Conservation (phyloP, 2,329 filamentous ascomycete genomes). For the Xylariales sp. region DNA sequence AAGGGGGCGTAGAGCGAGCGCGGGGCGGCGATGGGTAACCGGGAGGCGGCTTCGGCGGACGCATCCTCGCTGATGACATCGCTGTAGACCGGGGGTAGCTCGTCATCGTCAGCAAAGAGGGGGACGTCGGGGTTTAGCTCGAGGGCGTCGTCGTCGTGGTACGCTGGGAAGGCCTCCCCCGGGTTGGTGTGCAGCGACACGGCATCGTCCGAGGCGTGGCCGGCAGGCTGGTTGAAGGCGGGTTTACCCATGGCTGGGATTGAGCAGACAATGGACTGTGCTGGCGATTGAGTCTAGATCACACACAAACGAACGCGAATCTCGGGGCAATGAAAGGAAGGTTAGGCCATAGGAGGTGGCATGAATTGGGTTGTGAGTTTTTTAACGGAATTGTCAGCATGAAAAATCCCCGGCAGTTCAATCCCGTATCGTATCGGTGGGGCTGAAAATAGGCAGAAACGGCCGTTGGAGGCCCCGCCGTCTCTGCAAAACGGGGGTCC, state of each 20-base stretch:
- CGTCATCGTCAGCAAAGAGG: constrained; percentile 14
- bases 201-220: constrained; percentile 13
- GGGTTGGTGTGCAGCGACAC: constrained; percentile 23
- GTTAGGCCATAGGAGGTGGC: no score
- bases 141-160: constrained; percentile 18
- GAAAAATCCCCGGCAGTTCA: no score
- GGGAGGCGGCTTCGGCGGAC: constrained; percentile 5
- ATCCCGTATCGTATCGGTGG: no score
- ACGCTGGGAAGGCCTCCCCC: constrained; percentile 12
- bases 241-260: constrained; percentile 26
- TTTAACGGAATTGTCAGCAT: no score
- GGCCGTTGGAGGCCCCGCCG: no score
- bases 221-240: constrained; percentile 7
- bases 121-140: constrained; percentile 19
- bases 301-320: no score
- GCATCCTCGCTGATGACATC: constrained; percentile 12
- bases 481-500: no score
- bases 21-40: neutral
- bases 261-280: no score
- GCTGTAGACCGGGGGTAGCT: constrained; percentile 23
- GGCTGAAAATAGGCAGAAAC: no score
- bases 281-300: no score
- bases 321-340: no score
- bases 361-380: no score
- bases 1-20: constrained; percentile 10